Evolutionary conservation across 2,329 filamentous ascomycete genomes (phyloP).

Genomic region (Paraphaeosphaeria sporulosa): DNA sequence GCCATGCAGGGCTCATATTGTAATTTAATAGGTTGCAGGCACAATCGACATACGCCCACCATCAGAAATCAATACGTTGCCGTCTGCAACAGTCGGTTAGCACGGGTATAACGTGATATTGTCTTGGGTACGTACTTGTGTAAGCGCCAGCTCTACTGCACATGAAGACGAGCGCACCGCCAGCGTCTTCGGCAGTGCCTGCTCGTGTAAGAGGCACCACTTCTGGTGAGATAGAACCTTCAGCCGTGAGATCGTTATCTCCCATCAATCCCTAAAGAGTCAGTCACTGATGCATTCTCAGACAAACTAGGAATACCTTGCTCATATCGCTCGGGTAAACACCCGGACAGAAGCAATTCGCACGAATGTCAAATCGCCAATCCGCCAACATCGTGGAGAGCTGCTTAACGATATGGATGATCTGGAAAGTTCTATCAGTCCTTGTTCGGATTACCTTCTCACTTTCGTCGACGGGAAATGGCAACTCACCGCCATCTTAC

Average conservation of each 20-base stretch:
- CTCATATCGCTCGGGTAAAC: conserved; percentile 24
- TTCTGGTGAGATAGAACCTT: conserved; percentile 18
- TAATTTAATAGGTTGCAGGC: conserved; percentile 16
- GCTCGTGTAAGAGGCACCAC: conserved; percentile 19
- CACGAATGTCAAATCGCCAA: conserved; percentile 17
- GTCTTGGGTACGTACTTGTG: conserved; percentile 12
- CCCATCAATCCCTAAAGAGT: conserved; percentile 20
- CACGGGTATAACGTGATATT: background rate
- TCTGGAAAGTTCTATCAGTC: background rate
- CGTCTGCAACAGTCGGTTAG: conserved; percentile 13
- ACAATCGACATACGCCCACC: conserved; percentile 20
- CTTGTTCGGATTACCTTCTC: background rate
- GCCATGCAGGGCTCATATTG: too few relatives aligned
- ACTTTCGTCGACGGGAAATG: too few relatives aligned
- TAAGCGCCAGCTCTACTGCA: conserved; percentile 20
- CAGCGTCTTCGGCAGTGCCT: conserved; percentile 19
- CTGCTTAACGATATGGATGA: conserved; percentile 24
- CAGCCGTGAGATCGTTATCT: conserved; percentile 13
- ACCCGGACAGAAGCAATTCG: conserved; percentile 22
- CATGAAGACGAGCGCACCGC: conserved; percentile 20
- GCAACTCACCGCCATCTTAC: conserved; percentile 18
- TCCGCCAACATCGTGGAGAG: conserved; percentile 21
- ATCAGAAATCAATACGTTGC: conserved; percentile 22
- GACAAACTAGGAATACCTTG: conserved; percentile 1
- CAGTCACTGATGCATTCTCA: background rate